Percentiles rank a stretch among this genome's conserved stretches.
Conservation (phyloP, 305 asterid genomes). For the Fraxinus nigra region DNA sequence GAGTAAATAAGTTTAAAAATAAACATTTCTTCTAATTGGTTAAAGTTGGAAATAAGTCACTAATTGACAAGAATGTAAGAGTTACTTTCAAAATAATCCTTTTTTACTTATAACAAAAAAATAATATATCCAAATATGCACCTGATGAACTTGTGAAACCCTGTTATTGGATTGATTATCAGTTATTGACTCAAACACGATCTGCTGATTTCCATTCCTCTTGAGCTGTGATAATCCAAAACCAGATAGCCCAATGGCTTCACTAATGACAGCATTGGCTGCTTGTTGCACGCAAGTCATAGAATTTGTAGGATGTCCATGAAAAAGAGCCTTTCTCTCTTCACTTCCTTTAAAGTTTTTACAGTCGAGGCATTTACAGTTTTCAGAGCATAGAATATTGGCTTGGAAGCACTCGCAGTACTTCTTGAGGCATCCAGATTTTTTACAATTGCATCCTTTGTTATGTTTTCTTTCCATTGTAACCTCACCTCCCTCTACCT, state of each 20-base stretch:
- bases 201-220: conserved; percentile 33
- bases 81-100: neutral
- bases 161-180: conserved; percentile 27
- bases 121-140: conserved; percentile 12
- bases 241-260: conserved; percentile 36
- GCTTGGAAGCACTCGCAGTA: conserved; percentile 79
- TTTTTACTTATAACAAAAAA: neutral
- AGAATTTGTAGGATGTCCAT: conserved; percentile 36
- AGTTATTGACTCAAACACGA: conserved; percentile 29
- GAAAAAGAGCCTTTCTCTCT: conserved; percentile 47
- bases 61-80: neutral
- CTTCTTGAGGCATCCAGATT: conserved; percentile 64
- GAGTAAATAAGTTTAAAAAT: neutral
- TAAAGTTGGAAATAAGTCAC: neutral
- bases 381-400: conserved; percentile 60
- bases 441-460: conserved; percentile 64
- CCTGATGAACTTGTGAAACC: conserved; percentile 44
- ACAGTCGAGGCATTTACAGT: conserved; percentile 64
- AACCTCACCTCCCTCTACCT: conserved; percentile 35
- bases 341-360: conserved; percentile 68
- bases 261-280: conserved; percentile 52
- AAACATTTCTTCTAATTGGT: neutral
- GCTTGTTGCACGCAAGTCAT: conserved; percentile 36
- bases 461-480: conserved; percentile 27
- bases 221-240: conserved; percentile 34